These are phyloP conservation scores for Geum urbanum DNA, from an alignment of 306 rosid species.

Conservation along the genomic window DNA sequence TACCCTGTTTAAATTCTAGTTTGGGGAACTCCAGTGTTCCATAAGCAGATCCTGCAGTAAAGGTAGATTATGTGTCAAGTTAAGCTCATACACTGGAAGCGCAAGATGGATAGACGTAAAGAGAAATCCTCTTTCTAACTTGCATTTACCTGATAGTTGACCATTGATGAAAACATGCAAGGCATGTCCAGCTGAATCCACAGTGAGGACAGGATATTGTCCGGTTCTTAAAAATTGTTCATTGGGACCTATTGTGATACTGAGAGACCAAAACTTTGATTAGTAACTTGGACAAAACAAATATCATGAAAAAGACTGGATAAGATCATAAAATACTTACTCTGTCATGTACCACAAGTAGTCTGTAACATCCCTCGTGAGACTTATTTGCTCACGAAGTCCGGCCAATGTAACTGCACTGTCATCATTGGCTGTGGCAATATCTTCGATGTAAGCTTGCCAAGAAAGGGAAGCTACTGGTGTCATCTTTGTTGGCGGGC, in stretches of 20 bases:
- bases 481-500: slow-evolving; percentile 52
- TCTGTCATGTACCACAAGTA: slow-evolving; percentile 98
- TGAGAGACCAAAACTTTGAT: slow-evolving; percentile 24
- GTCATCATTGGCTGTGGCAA: slow-evolving; percentile 47
- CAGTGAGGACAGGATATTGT: slow-evolving; percentile 60
- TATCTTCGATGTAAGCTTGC: slow-evolving; percentile 72
- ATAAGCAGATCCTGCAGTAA: slow-evolving; percentile 62
- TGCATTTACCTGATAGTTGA: slow-evolving; percentile 66
- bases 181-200: slow-evolving; percentile 87
- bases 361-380: slow-evolving; percentile 77
- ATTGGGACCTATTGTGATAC: slow-evolving; percentile 62
- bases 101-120: background rate
- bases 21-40: slow-evolving; percentile 56
- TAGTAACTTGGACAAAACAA: background rate
- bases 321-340: slow-evolving; percentile 48
- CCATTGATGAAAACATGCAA: slow-evolving; percentile 87
- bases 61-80: slow-evolving; percentile 16
- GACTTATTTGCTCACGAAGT: slow-evolving; percentile 65
- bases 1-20: slow-evolving; percentile 51
- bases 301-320: slow-evolving; percentile 3
- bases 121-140: slow-evolving; percentile 10
- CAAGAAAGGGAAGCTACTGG: slow-evolving; percentile 52
- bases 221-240: slow-evolving; percentile 70
- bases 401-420: slow-evolving; percentile 49
- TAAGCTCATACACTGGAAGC: slow-evolving; percentile 13